Conservation (phyloP, 768 basidiomycete genomes). For the Suillus sp. region DNA sequence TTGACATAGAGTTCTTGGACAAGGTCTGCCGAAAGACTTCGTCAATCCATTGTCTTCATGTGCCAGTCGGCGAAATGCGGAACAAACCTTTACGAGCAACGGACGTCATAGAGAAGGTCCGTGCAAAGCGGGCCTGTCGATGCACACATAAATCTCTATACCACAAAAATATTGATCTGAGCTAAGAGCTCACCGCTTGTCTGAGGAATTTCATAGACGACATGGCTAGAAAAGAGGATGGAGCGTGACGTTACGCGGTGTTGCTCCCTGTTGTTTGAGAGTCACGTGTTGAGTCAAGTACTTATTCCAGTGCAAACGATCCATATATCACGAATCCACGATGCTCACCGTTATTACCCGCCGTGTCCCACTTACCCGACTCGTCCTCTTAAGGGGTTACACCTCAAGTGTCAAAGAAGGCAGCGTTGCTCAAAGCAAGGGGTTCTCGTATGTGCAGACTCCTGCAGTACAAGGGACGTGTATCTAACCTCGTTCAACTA, state of each 20-base stretch:
- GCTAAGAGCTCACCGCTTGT: conserved; percentile 43
- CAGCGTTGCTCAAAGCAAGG: conserved; percentile 60
- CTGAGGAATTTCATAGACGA: conserved; percentile 57
- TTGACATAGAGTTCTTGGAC: conserved; percentile 91
- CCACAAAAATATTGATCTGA: conserved; percentile 3
- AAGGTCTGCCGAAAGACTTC: conserved; percentile 58
- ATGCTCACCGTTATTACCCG: conserved; percentile 36
- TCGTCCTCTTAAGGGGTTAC: conserved; percentile 36
- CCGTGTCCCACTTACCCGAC: conserved; percentile 42
- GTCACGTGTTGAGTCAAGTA: conserved; percentile 23
- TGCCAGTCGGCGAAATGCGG: conserved; percentile 29
- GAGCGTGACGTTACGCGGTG: conserved; percentile 46
- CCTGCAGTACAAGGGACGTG: not conserved
- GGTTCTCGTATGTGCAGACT: conserved; percentile 53
- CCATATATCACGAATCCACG: conserved; percentile 10
- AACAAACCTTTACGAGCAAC: conserved; percentile 62
- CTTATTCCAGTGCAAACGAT: conserved; percentile 2
- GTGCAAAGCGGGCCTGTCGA: conserved; percentile 54
- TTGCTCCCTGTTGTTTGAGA: conserved; percentile 26
- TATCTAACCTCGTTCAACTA: conserved; percentile 27
- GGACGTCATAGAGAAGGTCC: conserved; percentile 62
- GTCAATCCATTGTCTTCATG: conserved; percentile 10
- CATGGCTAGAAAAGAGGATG: conserved; percentile 59
- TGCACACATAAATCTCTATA: conserved; percentile 7
- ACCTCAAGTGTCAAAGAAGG: conserved; percentile 51